phyloP scores from a whole-genome alignment of 257 asterid genomes.

The Nicotiana sylvestris region DNA sequence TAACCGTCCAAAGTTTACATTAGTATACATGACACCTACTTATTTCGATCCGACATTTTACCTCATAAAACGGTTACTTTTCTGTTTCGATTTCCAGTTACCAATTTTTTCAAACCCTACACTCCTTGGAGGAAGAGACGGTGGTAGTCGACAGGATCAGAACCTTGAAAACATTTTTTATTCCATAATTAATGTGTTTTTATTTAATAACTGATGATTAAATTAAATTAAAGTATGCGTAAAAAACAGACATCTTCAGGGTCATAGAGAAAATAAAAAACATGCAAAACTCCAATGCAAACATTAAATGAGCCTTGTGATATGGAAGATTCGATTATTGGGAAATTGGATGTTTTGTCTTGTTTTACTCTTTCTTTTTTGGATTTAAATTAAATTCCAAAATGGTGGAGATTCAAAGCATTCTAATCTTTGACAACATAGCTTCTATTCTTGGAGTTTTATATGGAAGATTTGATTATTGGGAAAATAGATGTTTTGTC shows the following conservation, averaged over 20 bases:
- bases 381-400: slow-evolving; percentile 31
- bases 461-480: slow-evolving; percentile 84
- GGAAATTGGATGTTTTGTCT: slow-evolving; percentile 58
- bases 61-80: no score
- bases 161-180: slow-evolving; percentile 61
- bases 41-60: no score
- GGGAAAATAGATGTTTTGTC: slow-evolving; percentile 63
- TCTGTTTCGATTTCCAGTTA: slow-evolving; percentile 14
- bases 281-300: slow-evolving; percentile 65
- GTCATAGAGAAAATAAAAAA: slow-evolving; percentile 64
- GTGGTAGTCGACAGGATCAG: slow-evolving; percentile 57
- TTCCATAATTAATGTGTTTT: slow-evolving; percentile 34
- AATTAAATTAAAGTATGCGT: slow-evolving; percentile 32
- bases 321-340: slow-evolving; percentile 84
- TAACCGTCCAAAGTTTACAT: no score
- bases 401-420: slow-evolving; percentile 22
- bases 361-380: background rate
- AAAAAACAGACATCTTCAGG: slow-evolving; percentile 97
- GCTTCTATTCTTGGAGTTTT: background rate
- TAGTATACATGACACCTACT: no score
- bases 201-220: slow-evolving; percentile 29
- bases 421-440: background rate
- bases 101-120: slow-evolving; percentile 37
- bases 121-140: slow-evolving; percentile 39
- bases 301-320: slow-evolving; percentile 82